These are phyloP conservation scores for Metarhizium brunneum DNA, from an alignment of 2,329 filamentous ascomycete genomes.

Conservation along the genomic window DNA sequence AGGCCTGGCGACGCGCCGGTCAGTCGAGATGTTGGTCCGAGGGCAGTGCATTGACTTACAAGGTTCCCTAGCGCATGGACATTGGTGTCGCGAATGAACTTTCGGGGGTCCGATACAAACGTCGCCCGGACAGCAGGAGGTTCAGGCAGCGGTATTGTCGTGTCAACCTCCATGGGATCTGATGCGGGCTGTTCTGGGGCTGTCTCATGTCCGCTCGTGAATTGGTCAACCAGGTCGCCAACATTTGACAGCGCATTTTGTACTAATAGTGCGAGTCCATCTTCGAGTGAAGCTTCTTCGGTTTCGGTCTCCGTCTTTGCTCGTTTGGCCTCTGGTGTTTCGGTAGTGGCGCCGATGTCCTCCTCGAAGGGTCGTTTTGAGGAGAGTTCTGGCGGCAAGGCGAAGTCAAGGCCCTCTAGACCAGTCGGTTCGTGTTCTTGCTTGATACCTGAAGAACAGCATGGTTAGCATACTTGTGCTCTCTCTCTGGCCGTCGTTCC, in stretches of 20 bases:
- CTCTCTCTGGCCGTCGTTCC: not conserved
- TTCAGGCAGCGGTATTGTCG: slow-evolving; percentile 17
- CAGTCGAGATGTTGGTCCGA: slow-evolving; percentile 8
- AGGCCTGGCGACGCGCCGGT: slow-evolving; percentile 16
- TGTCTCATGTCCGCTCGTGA: slow-evolving; percentile 14
- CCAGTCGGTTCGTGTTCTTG: slow-evolving; percentile 23
- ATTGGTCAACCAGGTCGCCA: slow-evolving; percentile 25
- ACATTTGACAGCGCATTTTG: slow-evolving; percentile 32
- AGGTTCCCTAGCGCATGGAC: slow-evolving; percentile 30
- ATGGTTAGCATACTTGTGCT: not conserved
- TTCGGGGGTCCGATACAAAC: slow-evolving; percentile 26
- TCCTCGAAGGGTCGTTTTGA: slow-evolving; percentile 28
- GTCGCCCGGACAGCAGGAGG: slow-evolving; percentile 17
- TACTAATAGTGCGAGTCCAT: slow-evolving; percentile 27
- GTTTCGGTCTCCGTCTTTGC: slow-evolving; percentile 20
- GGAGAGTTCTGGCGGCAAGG: slow-evolving; percentile 24
- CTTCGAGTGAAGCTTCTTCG: slow-evolving; percentile 23
- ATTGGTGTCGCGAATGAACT: slow-evolving; percentile 28
- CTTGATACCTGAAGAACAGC: slow-evolving; percentile 23
- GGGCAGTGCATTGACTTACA: slow-evolving; percentile 20
- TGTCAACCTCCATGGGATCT: slow-evolving; percentile 26
- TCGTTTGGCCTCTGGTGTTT: slow-evolving; percentile 24
- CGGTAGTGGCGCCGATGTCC: slow-evolving; percentile 14
- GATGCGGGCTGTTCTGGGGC: slow-evolving; percentile 10
- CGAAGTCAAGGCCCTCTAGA: slow-evolving; percentile 25